phyloP scores from a whole-genome alignment of 495 filamentous ascomycete species.

The Penicillium cosmopolitanum region DNA sequence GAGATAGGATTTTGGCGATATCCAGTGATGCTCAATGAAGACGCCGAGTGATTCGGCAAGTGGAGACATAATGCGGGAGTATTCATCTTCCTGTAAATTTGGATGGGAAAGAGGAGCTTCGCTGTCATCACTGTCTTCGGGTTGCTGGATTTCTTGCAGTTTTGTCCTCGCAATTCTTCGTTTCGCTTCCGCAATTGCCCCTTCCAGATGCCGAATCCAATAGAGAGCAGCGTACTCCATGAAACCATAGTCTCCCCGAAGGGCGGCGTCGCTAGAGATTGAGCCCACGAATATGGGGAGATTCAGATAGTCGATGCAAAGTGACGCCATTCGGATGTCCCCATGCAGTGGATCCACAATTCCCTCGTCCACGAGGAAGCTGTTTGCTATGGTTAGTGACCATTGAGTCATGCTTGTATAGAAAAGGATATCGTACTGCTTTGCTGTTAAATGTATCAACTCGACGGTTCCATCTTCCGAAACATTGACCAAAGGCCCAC shows the following conservation, averaged over 20 bases:
- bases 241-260: conserved; percentile 3
- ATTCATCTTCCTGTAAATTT: conserved; percentile 3
- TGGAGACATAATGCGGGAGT: not conserved
- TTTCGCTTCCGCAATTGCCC: not conserved
- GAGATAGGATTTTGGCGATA: not conserved
- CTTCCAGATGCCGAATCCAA: conserved; percentile 10
- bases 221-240: conserved; percentile 8
- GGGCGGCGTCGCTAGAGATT: not conserved
- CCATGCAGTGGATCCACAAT: conserved; percentile 1
- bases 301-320: conserved; percentile 10
- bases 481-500: conserved; percentile 6
- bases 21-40: conserved; percentile 7
- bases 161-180: conserved; percentile 1
- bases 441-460: conserved; percentile 7
- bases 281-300: conserved; percentile 3
- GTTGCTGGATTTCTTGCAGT: not conserved
- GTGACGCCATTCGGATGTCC: conserved; percentile 7
- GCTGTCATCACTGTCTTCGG: conserved; percentile 1
- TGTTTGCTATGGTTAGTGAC: not conserved
- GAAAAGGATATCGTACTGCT: conserved; percentile 1
- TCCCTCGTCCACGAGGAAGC: conserved; percentile 7
- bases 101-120: not conserved
- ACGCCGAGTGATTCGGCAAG: conserved; percentile 7
- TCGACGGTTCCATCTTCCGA: conserved; percentile 7
- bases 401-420: too few species aligned